A percentile compares a stretch with the other conserved stretches of the same genome.
phyloP scores from a whole-genome alignment of 2,329 filamentous ascomycete species.

The Thermothelomyces thermophilus region DNA sequence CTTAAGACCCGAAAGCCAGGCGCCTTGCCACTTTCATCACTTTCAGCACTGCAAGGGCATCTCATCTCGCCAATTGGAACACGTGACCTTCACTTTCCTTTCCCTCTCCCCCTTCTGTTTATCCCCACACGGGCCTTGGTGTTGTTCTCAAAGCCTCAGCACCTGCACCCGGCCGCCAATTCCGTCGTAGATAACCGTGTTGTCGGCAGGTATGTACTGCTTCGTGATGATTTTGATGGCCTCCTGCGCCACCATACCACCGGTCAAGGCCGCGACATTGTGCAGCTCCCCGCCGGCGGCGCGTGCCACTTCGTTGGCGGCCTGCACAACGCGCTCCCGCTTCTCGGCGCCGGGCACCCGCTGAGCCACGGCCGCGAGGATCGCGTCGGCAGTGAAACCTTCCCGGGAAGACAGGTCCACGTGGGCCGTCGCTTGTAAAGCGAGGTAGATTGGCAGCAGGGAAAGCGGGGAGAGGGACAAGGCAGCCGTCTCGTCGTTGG shows the following conservation, averaged over 20 bases:
- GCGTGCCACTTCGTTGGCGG: conserved; percentile 63
- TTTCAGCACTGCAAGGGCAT: background rate
- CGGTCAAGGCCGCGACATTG: conserved; percentile 80
- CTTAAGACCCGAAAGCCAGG: background rate
- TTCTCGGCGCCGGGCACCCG: conserved; percentile 41
- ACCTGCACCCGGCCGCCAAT: conserved; percentile 57
- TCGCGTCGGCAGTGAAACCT: conserved; percentile 43
- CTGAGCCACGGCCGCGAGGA: conserved; percentile 42
- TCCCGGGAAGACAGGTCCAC: conserved; percentile 13
- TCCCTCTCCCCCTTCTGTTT: background rate
- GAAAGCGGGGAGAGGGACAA: conserved; percentile 48
- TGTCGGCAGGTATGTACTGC: conserved; percentile 65
- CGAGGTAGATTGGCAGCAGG: conserved; percentile 63
- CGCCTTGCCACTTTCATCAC: too few relatives aligned
- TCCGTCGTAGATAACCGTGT: conserved; percentile 65
- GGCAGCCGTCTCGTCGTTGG: conserved; percentile 47
- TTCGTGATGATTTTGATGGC: conserved; percentile 81
- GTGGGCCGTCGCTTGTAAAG: conserved; percentile 50
- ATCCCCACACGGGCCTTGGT: background rate
- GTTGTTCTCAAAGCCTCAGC: conserved; percentile 40
- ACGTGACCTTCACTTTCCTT: background rate
- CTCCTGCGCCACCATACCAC: conserved; percentile 94
- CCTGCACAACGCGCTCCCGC: conserved; percentile 45
- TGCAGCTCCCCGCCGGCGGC: conserved; percentile 82
- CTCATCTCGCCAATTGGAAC: background rate